Percentiles rank a stretch among this genome's conserved stretches.
These are phyloP conservation scores for Aspergillus ochraceoroseus DNA, from an alignment of 2,329 filamentous ascomycete genomes.

Conservation along the genomic window DNA sequence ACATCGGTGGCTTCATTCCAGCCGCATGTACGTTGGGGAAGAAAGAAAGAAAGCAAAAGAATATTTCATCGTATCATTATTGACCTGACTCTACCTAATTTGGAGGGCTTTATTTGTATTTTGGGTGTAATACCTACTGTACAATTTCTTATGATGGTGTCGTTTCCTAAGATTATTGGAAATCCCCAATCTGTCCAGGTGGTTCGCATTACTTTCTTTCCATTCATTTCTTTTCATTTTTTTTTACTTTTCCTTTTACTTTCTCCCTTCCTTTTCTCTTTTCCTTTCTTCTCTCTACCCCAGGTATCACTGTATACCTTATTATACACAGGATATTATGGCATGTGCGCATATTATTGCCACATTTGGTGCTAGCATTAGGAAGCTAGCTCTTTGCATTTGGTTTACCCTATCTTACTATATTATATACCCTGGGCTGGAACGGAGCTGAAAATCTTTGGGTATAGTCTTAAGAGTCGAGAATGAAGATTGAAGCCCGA, in stretches of 20 bases:
- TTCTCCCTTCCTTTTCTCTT: neutral
- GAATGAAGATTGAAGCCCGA: conserved; percentile 18
- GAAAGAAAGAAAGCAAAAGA: neutral
- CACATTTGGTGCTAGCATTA: conserved; percentile 2
- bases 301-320: neutral
- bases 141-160: conserved; percentile 13
- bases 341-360: conserved; percentile 1
- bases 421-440: conserved; percentile 26
- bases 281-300: conserved; percentile 1
- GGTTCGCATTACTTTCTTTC: conserved; percentile 1
- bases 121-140: conserved; percentile 13
- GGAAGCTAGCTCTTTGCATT: conserved; percentile 18
- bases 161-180: conserved; percentile 6
- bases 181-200: conserved; percentile 2
- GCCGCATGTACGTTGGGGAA: conserved; percentile 7
- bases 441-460: conserved; percentile 21
- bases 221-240: neutral
- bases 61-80: too few relatives aligned
- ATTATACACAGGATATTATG: conserved; percentile 9
- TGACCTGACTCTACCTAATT: conserved; percentile 3
- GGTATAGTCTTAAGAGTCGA: conserved; percentile 22
- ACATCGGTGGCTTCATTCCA: too few relatives aligned
- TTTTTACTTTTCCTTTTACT: neutral
- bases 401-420: conserved; percentile 10
- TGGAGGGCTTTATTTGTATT: conserved; percentile 11